Evolutionary conservation across 345 rosid genomes (phyloP), one percentile per base, ranked within the genome.

Genomic region (Orychophragmus violaceus): DNA sequence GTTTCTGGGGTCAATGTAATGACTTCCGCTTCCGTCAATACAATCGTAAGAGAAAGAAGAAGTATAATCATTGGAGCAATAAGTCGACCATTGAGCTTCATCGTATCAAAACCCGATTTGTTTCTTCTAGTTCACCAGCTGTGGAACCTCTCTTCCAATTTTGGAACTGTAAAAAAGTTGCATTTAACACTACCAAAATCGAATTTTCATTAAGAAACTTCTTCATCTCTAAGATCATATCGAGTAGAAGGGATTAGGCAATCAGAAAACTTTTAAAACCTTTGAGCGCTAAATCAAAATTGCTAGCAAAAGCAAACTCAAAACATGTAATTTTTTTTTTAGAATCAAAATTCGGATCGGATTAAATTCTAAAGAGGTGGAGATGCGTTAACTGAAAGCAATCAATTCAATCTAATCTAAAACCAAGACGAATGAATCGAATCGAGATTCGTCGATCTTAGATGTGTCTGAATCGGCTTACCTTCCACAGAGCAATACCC

Each of bases 1-100:
- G 97, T 94, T 58, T 90, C 96, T 2, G 87, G 87, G 1, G 89
- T 90, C 69, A 90, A 85, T 63, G 92, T 81, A 61, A 94, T 83
- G 65, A 94, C 95, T 82, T 90, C 99, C 5, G 97, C 84, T 55
- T 78, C 50, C 8, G 72, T 27, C 10, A 77, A 49, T 57, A 41
- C 72, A 37, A 78, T 29, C 5, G 80, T 55, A 39, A 87, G 50
- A 23, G 83, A 66, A 35, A 90, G 57, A 8, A 81, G 1, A 51
- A 82, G 66, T 23, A 69, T 19, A 30, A 66, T 45, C 3, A 48
- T 23, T 2, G 74, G 9, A 29, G 66, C 21, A 62, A 64, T 18
- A 45, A 68, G 74, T 32, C 65, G 45, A 70, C 28, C 10, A 39
- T 35, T 49, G 53, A 14, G 28, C 59, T 54, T 41, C 83, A 80